Percentiles rank a stretch among this genome's conserved stretches.
These are phyloP conservation scores for Ajuga reptans DNA, from an alignment of 305 asterid species.

Conservation along the genomic window DNA sequence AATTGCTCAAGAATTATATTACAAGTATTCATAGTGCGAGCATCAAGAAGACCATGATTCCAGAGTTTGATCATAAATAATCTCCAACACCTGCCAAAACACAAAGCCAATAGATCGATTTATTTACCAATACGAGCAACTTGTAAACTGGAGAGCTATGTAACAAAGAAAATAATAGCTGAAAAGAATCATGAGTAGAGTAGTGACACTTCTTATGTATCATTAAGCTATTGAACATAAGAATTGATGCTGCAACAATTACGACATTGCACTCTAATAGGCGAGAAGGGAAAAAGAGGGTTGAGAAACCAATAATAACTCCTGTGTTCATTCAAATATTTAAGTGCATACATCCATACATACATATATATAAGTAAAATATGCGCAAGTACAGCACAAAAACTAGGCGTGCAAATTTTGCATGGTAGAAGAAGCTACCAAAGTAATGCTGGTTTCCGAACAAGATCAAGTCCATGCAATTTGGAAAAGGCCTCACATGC, in stretches of 20 bases:
- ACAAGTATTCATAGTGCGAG: constrained; percentile 70
- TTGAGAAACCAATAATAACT: no score
- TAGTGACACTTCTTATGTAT: background rate
- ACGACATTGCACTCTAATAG: background rate
- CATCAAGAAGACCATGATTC: constrained; percentile 89
- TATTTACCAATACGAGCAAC: background rate
- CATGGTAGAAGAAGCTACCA: constrained; percentile 44
- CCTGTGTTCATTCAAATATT: no score
- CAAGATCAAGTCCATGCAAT: constrained; percentile 57
- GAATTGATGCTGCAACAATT: background rate
- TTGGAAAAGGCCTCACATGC: constrained; percentile 92
- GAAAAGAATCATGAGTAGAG: background rate
- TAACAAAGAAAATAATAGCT: background rate
- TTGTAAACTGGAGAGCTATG: background rate
- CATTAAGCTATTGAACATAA: background rate
- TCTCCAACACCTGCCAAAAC: constrained; percentile 78
- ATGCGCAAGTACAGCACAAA: no score
- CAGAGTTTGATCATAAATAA: constrained; percentile 82
- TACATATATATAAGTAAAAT: no score
- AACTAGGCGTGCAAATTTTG: background rate
- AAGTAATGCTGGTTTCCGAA: constrained; percentile 48
- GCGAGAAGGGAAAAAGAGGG: background rate
- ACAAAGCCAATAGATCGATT: background rate
- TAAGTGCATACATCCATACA: no score
- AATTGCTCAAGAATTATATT: constrained; percentile 47